Conservation (phyloP, 495 filamentous ascomycete genomes). For the Xylaria cubensis region DNA sequence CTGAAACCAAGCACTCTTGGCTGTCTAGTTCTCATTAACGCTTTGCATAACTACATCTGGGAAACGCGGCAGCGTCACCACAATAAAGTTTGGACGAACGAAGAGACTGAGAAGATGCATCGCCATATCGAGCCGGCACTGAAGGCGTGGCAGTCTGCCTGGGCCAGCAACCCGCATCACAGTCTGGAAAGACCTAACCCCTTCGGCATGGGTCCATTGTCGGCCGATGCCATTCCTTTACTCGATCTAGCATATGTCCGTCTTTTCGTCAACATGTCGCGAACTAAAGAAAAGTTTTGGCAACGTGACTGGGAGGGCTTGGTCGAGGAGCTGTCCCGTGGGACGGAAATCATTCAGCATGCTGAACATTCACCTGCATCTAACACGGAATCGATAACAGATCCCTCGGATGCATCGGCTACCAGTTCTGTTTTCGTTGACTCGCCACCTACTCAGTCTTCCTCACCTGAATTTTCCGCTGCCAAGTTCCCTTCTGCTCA, state of each 20-base stretch:
- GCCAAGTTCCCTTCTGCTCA: constrained; percentile 41
- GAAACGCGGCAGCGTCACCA: constrained; percentile 92
- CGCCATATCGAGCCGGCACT: constrained; percentile 94
- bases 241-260: constrained; percentile 93
- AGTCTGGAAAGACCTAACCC: constrained; percentile 89
- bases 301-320: constrained; percentile 91
- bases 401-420: constrained; percentile 57
- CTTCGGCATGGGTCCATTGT: constrained; percentile 84
- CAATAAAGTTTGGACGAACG: constrained; percentile 86
- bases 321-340: constrained; percentile 86
- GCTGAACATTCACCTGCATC: constrained; percentile 68
- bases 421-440: constrained; percentile 59
- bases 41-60: constrained; percentile 98
- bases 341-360: constrained; percentile 76
- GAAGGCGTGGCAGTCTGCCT: constrained; percentile 93
- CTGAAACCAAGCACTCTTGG: constrained; percentile 92
- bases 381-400: constrained; percentile 58
- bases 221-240: constrained; percentile 93
- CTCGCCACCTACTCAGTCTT: constrained; percentile 61
- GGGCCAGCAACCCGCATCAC: constrained; percentile 86
- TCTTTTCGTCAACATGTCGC: constrained; percentile 89
- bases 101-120: constrained; percentile 96
- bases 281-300: constrained; percentile 94
- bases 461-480: constrained; percentile 56
- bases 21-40: constrained; percentile 92